Conservation (phyloP, 768 basidiomycete genomes). For the Russula emetica region DNA sequence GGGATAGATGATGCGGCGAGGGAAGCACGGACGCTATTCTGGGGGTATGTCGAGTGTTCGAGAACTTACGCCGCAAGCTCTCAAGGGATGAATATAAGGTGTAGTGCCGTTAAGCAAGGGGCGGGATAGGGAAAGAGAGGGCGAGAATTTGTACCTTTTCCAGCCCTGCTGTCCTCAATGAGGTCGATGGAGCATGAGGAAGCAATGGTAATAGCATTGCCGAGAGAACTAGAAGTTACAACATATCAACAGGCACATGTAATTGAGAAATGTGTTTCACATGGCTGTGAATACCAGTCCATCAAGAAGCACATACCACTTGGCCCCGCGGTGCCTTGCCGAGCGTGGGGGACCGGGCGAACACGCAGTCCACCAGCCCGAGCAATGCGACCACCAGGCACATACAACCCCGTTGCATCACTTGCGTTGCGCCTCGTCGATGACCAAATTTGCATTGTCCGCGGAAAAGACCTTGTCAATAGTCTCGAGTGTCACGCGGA, state of each 20-base stretch:
- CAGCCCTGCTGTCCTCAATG: slow-evolving; percentile 61
- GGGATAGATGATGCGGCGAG: no score
- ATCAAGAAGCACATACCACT: no score
- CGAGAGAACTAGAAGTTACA: slow-evolving; percentile 82
- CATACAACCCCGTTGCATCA: slow-evolving; percentile 88
- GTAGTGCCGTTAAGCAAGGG: slow-evolving; percentile 25
- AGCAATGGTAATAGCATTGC: slow-evolving; percentile 67
- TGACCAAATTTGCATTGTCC: slow-evolving; percentile 69
- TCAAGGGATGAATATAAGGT: neutral
- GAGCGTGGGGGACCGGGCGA: no score
- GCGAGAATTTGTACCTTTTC: slow-evolving; percentile 43
- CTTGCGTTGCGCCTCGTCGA: slow-evolving; percentile 87
- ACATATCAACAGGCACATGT: slow-evolving; percentile 87
- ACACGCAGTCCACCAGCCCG: no score
- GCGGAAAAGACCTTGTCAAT: slow-evolving; percentile 47
- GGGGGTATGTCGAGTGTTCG: slow-evolving; percentile 42
- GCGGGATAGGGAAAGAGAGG: slow-evolving; percentile 23
- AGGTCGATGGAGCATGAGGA: slow-evolving; percentile 75
- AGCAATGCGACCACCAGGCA: slow-evolving; percentile 48
- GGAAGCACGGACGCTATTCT: slow-evolving; percentile 33
- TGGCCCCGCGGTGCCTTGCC: no score
- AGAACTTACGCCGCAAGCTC: slow-evolving; percentile 41
- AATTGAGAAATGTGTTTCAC: slow-evolving; percentile 51
- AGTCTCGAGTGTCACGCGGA: slow-evolving; percentile 32
- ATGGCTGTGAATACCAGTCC: no score